Base-by-base conservation (phyloP, 495 filamentous ascomycete species). In the Lineolata rhizophorae region DNA sequence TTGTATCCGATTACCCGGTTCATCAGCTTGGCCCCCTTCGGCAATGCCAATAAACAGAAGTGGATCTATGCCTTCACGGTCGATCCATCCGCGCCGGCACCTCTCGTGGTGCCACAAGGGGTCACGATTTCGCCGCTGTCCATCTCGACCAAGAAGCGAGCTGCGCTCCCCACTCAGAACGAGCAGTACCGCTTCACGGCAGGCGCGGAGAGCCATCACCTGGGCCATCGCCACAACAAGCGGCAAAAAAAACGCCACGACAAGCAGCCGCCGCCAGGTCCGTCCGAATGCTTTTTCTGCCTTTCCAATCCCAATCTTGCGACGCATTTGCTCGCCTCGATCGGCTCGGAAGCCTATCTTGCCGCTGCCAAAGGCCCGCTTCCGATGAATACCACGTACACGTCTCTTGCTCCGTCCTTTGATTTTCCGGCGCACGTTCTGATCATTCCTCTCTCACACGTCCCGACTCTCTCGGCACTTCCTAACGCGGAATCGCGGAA, bases 301-400 rank as follows among this genome's bases (percentile, higher is more conserved):
- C 60, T 95, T 3, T 76, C 73, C 5, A 94, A 87, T 47, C 67
- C 72, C 12, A 72, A 70, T 33, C 53, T 90, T 18, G 72, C 76
- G 21, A 76, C 73, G 0, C 85, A 97, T 50, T 78, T 95, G 45
- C 73, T 94, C 42, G 72, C 74, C 39, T 79, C 72, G 16, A 82
- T 97, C 42, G 87, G 75, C 28, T 64, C 72, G 18, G 76, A 92
- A 29, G 50, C 67, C 32, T 95, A 95, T 49, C 57, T 95, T 26
- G 87, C 84, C 29, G 87, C 71, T 19, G 80, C 90, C 29, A 94
- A 92, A 54, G 87, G 87, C 0, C 83, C 87, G 3, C 65, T 97
- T 8, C 70, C 74, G 0, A 72, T 72, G 1, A 42, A 60, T 0
- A 51, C 62, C 8, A 79, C 69, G 6, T 90, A 76, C 46, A n/a